These are phyloP conservation scores for Hirschfeldia incana DNA, from an alignment of 345 rosid species.

Conservation along the genomic window DNA sequence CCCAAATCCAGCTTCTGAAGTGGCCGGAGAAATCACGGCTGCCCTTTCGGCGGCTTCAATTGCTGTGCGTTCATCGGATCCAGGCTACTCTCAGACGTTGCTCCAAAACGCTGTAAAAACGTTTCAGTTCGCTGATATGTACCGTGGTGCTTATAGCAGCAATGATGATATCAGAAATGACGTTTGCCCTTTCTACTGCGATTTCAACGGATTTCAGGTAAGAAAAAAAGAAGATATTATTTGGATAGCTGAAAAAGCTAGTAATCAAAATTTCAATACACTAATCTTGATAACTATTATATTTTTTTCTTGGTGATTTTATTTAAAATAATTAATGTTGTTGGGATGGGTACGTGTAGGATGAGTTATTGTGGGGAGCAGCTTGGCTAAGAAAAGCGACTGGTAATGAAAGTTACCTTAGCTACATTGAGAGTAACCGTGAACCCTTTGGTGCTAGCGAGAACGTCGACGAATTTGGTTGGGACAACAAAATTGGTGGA, in stretches of 20 bases:
- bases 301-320: background rate
- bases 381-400: conserved; percentile 92
- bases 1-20: conserved; percentile 87
- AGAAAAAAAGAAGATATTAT: background rate
- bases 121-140: conserved; percentile 70
- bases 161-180: conserved; percentile 65
- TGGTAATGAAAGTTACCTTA: conserved; percentile 56
- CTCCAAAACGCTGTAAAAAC: conserved; percentile 57
- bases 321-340: background rate
- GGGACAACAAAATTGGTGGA: conserved; percentile 99
- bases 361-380: conserved; percentile 98
- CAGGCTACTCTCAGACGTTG: conserved; percentile 72
- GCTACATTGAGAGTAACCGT: conserved; percentile 72
- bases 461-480: conserved; percentile 89
- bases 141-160: conserved; percentile 94
- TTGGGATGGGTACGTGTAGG: conserved; percentile 46
- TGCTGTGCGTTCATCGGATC: conserved; percentile 76
- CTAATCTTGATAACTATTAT: background rate
- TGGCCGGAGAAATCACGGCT: conserved; percentile 86
- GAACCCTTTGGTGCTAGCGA: conserved; percentile 89
- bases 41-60: conserved; percentile 90
- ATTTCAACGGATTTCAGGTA: conserved; percentile 81
- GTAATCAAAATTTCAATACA: background rate
- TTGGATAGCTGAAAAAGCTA: background rate
- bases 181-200: conserved; percentile 93